These are phyloP conservation scores for Isatis lusitanica DNA, from an alignment of 441 rosid species.

Conservation along the genomic window DNA sequence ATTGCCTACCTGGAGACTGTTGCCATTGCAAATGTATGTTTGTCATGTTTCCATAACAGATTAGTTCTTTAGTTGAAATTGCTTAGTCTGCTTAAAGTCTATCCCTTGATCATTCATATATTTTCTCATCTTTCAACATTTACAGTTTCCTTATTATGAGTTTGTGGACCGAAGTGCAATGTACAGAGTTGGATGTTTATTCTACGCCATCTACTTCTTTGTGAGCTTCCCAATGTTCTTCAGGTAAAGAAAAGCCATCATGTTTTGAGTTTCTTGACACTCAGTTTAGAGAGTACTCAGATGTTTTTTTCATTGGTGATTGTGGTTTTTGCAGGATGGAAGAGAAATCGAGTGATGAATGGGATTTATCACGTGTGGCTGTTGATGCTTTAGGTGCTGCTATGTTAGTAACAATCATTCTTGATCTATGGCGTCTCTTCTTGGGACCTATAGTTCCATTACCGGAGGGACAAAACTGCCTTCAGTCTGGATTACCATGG, in stretches of 20 bases:
- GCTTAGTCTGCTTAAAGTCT: background rate
- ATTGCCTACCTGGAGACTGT: constrained; percentile 90
- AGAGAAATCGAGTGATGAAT: constrained; percentile 77
- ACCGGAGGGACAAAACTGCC: constrained; percentile 56
- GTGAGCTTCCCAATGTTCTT: constrained; percentile 99
- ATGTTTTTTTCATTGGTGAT: background rate
- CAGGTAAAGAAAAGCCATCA: constrained; percentile 55
- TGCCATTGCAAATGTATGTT: constrained; percentile 86
- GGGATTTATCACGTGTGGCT: constrained; percentile 88
- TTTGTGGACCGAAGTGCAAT: constrained; percentile 93
- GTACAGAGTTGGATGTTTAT: constrained; percentile 94
- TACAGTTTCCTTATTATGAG: constrained; percentile 98
- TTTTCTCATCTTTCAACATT: background rate
- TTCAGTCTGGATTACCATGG: constrained; percentile 87
- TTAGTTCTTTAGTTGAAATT: background rate
- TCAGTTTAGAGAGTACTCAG: background rate
- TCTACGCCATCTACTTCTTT: constrained; percentile 92
- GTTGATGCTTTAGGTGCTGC: constrained; percentile 98
- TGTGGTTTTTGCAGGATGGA: constrained; percentile 59
- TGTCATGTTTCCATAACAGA: background rate
- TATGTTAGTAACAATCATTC: constrained; percentile 93
- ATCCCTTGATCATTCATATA: background rate
- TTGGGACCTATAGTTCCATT: constrained; percentile 84
- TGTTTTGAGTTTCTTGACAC: background rate
- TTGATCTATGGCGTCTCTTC: constrained; percentile 91